Percentiles rank a stretch among this genome's conserved stretches.
phyloP scores from a whole-genome alignment of 352 stramenopile genomes.

The Globisporangium mamillatum region DNA sequence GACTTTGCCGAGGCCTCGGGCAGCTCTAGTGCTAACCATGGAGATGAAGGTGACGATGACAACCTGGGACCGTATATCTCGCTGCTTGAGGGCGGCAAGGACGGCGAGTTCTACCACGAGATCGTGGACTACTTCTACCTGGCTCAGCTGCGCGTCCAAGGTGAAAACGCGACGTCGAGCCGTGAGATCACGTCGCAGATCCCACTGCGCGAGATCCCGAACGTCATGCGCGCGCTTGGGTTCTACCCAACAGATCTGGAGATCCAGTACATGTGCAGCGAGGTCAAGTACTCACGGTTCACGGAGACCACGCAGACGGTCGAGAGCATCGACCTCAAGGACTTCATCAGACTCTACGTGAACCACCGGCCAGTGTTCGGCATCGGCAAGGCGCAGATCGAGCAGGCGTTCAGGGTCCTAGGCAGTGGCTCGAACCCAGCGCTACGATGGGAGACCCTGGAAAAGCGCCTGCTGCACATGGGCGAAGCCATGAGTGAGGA shows the following conservation, averaged over 20 bases:
- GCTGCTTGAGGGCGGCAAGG: conserved; percentile 80
- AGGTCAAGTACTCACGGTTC: conserved; percentile 82
- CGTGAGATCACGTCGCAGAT: conserved; percentile 73
- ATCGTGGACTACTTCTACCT: conserved; percentile 96
- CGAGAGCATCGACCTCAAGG: conserved; percentile 54
- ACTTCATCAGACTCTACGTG: conserved; percentile 92
- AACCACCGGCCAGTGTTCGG: conserved; percentile 91
- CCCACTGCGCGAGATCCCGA: conserved; percentile 86
- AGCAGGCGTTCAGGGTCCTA: conserved; percentile 66
- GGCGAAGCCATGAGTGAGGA: conserved; percentile 81
- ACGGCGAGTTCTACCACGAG: conserved; percentile 87
- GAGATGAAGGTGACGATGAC: background rate
- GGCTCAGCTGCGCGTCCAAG: conserved; percentile 88
- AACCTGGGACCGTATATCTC: conserved; percentile 74
- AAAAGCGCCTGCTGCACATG: conserved; percentile 55
- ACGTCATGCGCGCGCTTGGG: conserved; percentile 90
- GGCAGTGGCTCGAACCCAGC: conserved; percentile 4
- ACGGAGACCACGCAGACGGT: conserved; percentile 70
- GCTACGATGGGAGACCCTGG: conserved; percentile 65
- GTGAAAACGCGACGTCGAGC: conserved; percentile 79
- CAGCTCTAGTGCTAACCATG: conserved; percentile 8
- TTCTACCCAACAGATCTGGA: conserved; percentile 92
- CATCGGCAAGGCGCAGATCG: conserved; percentile 78
- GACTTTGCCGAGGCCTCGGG: conserved; percentile 59
- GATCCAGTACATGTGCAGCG: conserved; percentile 87